A percentile compares a stretch with the other conserved stretches of the same genome.
phyloP scores from a whole-genome alignment of 805 yeast genomes.

The Ogataea minuta region DNA sequence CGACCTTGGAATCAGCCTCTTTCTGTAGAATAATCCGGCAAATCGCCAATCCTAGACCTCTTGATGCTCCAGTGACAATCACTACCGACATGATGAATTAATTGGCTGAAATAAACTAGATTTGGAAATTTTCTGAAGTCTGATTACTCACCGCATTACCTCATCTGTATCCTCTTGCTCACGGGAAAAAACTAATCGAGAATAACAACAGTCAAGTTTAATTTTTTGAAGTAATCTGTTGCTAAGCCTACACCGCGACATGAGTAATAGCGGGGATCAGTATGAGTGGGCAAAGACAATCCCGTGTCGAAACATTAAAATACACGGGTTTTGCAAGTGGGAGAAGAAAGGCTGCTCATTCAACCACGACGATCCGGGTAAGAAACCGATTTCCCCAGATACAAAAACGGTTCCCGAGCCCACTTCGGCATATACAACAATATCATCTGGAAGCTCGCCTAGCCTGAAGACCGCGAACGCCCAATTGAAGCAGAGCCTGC shows the following conservation, averaged over 20 bases:
- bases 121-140: too few species aligned
- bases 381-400: constrained; percentile 6
- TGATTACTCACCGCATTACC: not conserved
- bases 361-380: constrained; percentile 51
- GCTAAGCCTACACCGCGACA: constrained; percentile 3
- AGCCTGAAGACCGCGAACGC: constrained; percentile 11
- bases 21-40: constrained; percentile 48
- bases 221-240: not conserved
- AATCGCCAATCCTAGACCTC: constrained; percentile 82
- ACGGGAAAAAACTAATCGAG: constrained; percentile 5
- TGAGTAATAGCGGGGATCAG: constrained; percentile 30
- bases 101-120: too few species aligned
- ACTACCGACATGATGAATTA: constrained; percentile 27
- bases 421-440: constrained; percentile 11
- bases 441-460: constrained; percentile 9
- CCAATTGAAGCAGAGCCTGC: not conserved
- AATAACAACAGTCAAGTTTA: constrained; percentile 1
- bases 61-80: constrained; percentile 62
- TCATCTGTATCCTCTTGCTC: not conserved
- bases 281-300: constrained; percentile 66
- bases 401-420: constrained; percentile 9
- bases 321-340: constrained; percentile 85
- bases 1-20: constrained; percentile 41
- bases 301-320: constrained; percentile 78
- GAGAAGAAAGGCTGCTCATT: constrained; percentile 87